Base-by-base conservation (phyloP, 2,329 filamentous ascomycete genomes). In the Talaromyces amestolkiae region DNA sequence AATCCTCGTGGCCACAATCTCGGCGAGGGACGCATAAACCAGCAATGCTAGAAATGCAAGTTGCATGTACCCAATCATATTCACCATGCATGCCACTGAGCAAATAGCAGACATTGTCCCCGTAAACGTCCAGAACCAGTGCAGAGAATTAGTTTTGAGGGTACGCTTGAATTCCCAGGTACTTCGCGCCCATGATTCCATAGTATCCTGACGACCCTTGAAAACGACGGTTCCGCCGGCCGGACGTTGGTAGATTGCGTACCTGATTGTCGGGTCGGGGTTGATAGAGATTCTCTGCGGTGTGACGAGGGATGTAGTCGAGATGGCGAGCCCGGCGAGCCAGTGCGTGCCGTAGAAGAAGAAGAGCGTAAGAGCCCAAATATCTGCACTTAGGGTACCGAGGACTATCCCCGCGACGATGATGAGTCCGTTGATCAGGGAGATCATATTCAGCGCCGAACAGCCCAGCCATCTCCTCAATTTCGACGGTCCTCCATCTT, bases 1-100 rank as follows among this genome's bases (percentile, higher is more conserved):
- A 43, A 74, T 66, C 41, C 71, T 68, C 1, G 73, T 75, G 3
- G 72, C 72, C 3, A 68, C 56, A 31, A 75, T 73, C 65, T 75
- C 73, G 1, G 73, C 73, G 1, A 74, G 39, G 4, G 73, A 73
- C 1, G 73, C 69, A 58, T 73, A 75, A 13, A 72, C 61, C 33
- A 76, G 45, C 1, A 74, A 67, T 0, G 56, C 74, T 5, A 76
- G 63, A 41, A 75, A 75, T 0, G 65, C 73, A 11, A 76, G 66
- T 51, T 76, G 74, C 66, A 75, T 67, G 33, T 68, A 68, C 3
- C 74, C 72, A 8, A 68, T 68, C 74, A 76, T 76, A 39, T 76
- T 76, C 19, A 76, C 74, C 74, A 75, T 76, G 61, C 73, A 76
- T 9, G 74, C 73, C n/a, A 75, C 69, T 1, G 73, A 75, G 3